Evolutionary conservation across 108 stramenopile species (phyloP).

Genomic region (Asterionellopsis glacialis): DNA sequence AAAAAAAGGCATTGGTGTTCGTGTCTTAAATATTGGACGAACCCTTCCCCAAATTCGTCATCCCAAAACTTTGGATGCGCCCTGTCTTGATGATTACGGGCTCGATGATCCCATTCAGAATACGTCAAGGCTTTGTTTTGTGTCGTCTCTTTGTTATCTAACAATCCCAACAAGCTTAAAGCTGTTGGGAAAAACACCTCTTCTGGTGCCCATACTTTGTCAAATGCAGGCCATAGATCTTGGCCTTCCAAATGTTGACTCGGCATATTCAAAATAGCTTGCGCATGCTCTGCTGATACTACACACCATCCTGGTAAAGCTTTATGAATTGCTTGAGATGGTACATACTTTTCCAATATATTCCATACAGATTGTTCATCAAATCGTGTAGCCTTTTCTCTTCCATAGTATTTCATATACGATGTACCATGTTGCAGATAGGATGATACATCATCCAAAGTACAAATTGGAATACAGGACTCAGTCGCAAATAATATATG

Average conservation of each 20-base stretch:
- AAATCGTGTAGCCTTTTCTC: constrained; percentile 39
- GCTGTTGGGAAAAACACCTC: constrained; percentile 53
- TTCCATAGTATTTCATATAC: constrained; percentile 32
- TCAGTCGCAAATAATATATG: constrained; percentile 48
- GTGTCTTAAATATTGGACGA: constrained; percentile 18
- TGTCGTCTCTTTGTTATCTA: constrained; percentile 11
- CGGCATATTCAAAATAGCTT: constrained; percentile 34
- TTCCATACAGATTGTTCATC: constrained; percentile 51
- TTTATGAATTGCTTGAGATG: constrained; percentile 33
- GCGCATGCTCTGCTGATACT: constrained; percentile 39
- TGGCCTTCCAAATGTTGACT: constrained; percentile 21
- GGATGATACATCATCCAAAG: constrained; percentile 20
- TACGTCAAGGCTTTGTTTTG: constrained; percentile 24
- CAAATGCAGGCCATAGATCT: constrained; percentile 52
- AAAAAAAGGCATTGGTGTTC: constrained; percentile 40
- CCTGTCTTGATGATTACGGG: constrained; percentile 32
- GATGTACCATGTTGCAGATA: constrained; percentile 11
- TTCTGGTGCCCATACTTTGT: constrained; percentile 52
- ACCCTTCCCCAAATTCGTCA: constrained; percentile 28
- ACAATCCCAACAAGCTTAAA: constrained; percentile 27
- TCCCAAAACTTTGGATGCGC: constrained; percentile 49
- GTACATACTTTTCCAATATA: constrained; percentile 25
- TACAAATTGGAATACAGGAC: constrained; percentile 38
- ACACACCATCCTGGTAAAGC: constrained; percentile 55
- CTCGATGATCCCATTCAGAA: constrained; percentile 42